Evolutionary conservation across 2,329 filamentous ascomycete genomes (phyloP).

Genomic region (Pseudocercospora cruenta): DNA sequence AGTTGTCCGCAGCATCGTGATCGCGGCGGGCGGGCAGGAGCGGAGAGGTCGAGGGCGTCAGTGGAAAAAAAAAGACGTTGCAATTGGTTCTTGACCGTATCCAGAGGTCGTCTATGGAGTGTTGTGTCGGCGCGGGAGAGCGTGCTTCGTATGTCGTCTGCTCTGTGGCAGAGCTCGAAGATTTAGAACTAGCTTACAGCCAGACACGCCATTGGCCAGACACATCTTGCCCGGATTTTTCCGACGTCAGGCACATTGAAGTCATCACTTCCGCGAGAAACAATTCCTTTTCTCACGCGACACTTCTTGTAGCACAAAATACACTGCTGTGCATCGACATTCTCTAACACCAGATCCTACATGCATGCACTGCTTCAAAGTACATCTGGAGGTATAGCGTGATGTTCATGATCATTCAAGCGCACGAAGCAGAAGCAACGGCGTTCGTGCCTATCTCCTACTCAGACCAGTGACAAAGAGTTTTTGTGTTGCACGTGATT

Average conservation of each 20-base stretch:
- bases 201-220: neutral
- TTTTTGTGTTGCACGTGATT: too few species aligned
- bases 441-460: too few species aligned
- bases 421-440: neutral
- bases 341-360: neutral
- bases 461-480: too few species aligned
- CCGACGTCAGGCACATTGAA: too few species aligned
- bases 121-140: conserved; percentile 7
- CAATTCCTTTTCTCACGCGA: too few species aligned
- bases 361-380: neutral
- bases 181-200: neutral
- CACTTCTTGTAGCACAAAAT: too few species aligned
- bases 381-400: neutral
- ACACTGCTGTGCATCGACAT: too few species aligned
- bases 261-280: too few species aligned
- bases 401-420: neutral
- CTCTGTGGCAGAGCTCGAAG: conserved; percentile 2
- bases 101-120: conserved; percentile 1
- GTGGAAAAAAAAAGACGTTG: conserved; percentile 8
- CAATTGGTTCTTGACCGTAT: conserved; percentile 5
- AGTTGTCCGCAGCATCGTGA: conserved; percentile 29
- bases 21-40: conserved; percentile 19
- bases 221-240: too few species aligned
- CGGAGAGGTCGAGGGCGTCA: conserved; percentile 3
- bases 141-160: neutral